Base-by-base conservation (phyloP, 2,329 filamentous ascomycete species). In the Capronia americana region DNA sequence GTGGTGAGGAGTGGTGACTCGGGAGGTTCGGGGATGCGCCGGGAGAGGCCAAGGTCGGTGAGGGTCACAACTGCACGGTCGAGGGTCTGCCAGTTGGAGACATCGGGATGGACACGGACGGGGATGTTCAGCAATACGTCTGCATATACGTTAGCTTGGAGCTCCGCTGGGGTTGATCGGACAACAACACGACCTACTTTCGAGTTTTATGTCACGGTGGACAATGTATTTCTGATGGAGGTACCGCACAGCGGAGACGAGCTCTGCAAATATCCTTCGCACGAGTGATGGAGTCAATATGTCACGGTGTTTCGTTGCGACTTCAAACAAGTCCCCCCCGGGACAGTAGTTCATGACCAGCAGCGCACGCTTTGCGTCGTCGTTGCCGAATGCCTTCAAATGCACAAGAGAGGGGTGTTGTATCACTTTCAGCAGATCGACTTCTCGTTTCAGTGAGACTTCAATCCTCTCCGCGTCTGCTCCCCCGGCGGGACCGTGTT, bases 121-220 rank as follows among this genome's bases (percentile, higher is more conserved):
- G 90, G 87, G 56, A 97, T 84, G 75, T 97, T 98, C 74, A 98
- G 90, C 32, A 99, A 88, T 50, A 97, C 92, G 77, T 98, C 92
- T 96, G 75, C 28, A 62, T n/a, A 53, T 32, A 28, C 1, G 55
- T 68, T 61, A 73, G 76, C 55, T 73, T 26, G 5, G 38, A 17
- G 5, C 17, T 41, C 38, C 20, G 38, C 6, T n/a, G 4, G 14
- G 20, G 17, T n/a, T n/a, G 14, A n/a, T n/a, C 17, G 14, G 5
- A 17, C 38, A n/a, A 44, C 14, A 10, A 7, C 23, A 69, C 70
- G 67, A 84, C 89, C 80, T 85, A 95, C 92, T 99, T 83, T 99
- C 95, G 66, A 99, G 88, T 81, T 99, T 99, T 79, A 99, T 96
- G 78, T 99, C 95, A 67, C 95, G 88, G 77, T 99, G 95, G 61